Conservation (phyloP, 306 rosid species). For the Delonix regia region DNA sequence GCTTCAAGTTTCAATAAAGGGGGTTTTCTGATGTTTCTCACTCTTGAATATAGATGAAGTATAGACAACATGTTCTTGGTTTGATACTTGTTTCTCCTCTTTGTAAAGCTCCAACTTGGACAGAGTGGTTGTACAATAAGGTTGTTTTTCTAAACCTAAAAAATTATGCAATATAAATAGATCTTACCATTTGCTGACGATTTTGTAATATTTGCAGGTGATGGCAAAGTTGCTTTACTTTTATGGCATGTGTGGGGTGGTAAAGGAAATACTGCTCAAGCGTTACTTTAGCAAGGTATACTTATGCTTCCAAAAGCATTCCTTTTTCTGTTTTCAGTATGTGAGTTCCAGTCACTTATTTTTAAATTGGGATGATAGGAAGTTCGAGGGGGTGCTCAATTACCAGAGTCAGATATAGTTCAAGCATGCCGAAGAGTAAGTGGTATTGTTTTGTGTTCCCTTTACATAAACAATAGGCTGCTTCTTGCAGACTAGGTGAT, state of each 20-base stretch:
- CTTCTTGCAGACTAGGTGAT: not conserved
- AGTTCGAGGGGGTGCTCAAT: slow-evolving; percentile 68
- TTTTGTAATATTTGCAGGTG: slow-evolving; percentile 57
- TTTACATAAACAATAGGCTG: not conserved
- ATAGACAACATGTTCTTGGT: slow-evolving; percentile 81
- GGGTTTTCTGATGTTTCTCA: slow-evolving; percentile 25
- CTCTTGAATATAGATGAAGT: slow-evolving; percentile 77
- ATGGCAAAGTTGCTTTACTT: slow-evolving; percentile 82
- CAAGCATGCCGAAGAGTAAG: slow-evolving; percentile 94
- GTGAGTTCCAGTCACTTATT: slow-evolving; percentile 31
- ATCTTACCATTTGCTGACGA: slow-evolving; percentile 21
- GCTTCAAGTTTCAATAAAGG: slow-evolving; percentile 16
- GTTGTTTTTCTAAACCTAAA: slow-evolving; percentile 52
- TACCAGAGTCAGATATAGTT: slow-evolving; percentile 77
- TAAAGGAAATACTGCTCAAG: slow-evolving; percentile 80
- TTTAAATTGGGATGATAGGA: slow-evolving; percentile 61
- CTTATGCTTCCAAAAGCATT: slow-evolving; percentile 31
- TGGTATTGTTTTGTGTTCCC: slow-evolving; percentile 12
- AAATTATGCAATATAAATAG: slow-evolving; percentile 2
- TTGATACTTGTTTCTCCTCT: slow-evolving; percentile 92
- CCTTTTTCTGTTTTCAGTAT: slow-evolving; percentile 12
- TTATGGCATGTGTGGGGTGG: slow-evolving; percentile 94
- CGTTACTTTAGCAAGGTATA: slow-evolving; percentile 95
- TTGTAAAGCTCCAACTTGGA: slow-evolving; percentile 89
- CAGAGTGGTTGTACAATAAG: slow-evolving; percentile 95